These are phyloP conservation scores for Leptodermis oblonga DNA, from an alignment of 257 asterid genomes.

Conservation along the genomic window DNA sequence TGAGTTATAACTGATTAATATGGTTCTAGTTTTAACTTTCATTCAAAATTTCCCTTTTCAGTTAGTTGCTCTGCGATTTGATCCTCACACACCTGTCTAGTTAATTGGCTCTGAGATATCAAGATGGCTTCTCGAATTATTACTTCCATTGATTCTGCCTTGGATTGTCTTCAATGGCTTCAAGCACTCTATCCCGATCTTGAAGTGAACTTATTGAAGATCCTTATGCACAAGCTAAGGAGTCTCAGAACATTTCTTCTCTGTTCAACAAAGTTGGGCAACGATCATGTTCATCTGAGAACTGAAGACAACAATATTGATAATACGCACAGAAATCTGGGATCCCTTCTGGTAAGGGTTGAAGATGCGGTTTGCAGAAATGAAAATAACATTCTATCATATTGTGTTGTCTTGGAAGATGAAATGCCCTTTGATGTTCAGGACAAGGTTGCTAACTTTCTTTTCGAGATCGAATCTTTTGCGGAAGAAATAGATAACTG, in stretches of 20 bases:
- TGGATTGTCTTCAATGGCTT: background rate
- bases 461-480: background rate
- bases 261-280: background rate
- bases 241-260: conserved; percentile 2
- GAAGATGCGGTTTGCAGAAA: background rate
- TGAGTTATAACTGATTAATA: no score
- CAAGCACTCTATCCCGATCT: background rate
- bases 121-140: background rate
- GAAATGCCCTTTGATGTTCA: background rate
- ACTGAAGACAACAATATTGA: background rate
- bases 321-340: background rate
- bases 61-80: no score
- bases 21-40: no score
- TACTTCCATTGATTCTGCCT: background rate
- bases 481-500: background rate
- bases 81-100: background rate
- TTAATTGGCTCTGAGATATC: background rate
- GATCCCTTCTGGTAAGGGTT: background rate
- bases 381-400: background rate
- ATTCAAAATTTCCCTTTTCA: no score
- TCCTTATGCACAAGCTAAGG: background rate
- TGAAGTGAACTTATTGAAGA: no score
- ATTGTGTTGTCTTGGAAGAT: background rate
- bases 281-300: no score
- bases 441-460: background rate